Evolutionary conservation across 2,329 filamentous ascomycete genomes (phyloP), one percentile per base, ranked within the genome.

Genomic region (Ustulina deusta): DNA sequence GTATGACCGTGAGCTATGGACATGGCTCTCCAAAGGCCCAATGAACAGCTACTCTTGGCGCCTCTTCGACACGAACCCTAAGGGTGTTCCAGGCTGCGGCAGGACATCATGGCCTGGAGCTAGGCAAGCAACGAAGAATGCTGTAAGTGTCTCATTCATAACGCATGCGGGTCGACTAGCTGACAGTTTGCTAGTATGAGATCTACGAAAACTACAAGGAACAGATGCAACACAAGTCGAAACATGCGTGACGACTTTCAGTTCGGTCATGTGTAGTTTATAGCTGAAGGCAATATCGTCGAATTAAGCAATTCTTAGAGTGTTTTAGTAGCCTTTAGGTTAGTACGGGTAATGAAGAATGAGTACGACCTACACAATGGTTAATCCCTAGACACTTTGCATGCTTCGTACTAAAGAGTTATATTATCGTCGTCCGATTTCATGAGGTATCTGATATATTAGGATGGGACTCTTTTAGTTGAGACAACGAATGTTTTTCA

Each of bases 11-110:
- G 66, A 72, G 29, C 54, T 75, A 20, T 74, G 74, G 70, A 71
- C 62, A 9, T 74, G 70, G 71, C 67, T 76, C 1, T 68, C 73
- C 1, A 69, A 72, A 17, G 74, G 75, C 6, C 74, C 74, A 6
- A 69, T 74, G 66, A 76, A 74, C 44, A 72, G 70, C 52, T 69
- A 73, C 36, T 68, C 73, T 11, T 77, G 72, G 71, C 69, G 74
- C 0, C 48, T 76, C 4, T 77, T 76, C 29, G 73, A 76, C 13
- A 76, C 75, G 9, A 77, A 77, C 51, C 73, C 74, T 1, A 27
- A 54, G 15, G 57, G 64, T 3, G 60, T 75, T 22, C 73, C 74
- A 10, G 74, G 76, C 15, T 76, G 73, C 38, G 73, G 75, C 2
- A 69, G 74, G 38, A 71, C 65, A 59, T 55, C 67, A 2, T 76